phyloP scores from a whole-genome alignment of 148 eudicot genomes.

The Arctostaphylos glauca region DNA sequence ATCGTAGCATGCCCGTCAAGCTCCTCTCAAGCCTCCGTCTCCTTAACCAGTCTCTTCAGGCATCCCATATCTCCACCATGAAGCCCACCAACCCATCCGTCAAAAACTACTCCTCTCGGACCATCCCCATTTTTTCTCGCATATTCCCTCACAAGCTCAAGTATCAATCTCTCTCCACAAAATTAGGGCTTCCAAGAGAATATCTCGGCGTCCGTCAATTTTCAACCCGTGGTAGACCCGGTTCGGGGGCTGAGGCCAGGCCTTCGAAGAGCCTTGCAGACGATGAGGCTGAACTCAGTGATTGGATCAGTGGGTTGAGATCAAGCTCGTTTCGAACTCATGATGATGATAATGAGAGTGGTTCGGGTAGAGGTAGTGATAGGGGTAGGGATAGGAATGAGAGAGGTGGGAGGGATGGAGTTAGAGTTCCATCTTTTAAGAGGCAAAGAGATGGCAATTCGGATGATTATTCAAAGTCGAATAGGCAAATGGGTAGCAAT shows the following conservation, averaged over 20 bases:
- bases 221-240: slow-evolving; percentile 28
- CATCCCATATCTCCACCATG: slow-evolving; percentile 40
- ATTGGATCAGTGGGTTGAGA: slow-evolving; percentile 76
- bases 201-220: slow-evolving; percentile 22
- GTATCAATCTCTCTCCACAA: slow-evolving; percentile 24
- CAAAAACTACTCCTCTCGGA: slow-evolving; percentile 15
- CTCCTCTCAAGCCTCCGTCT: slow-evolving; percentile 37
- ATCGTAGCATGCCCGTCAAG: slow-evolving; percentile 42
- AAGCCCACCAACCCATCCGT: slow-evolving; percentile 29
- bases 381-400: slow-evolving; percentile 23
- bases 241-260: slow-evolving; percentile 25
- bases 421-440: slow-evolving; percentile 18
- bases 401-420: slow-evolving; percentile 19
- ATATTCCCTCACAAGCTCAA: slow-evolving; percentile 63
- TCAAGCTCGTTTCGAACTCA: slow-evolving; percentile 48
- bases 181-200: slow-evolving; percentile 24
- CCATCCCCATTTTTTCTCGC: slow-evolving; percentile 39
- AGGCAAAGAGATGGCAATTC: slow-evolving; percentile 42
- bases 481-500: slow-evolving; percentile 19
- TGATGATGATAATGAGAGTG: slow-evolving; percentile 28
- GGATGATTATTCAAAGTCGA: slow-evolving; percentile 12
- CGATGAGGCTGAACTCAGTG: slow-evolving; percentile 77
- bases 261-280: slow-evolving; percentile 66
- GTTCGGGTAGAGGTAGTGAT: slow-evolving; percentile 17
- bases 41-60: slow-evolving; percentile 39